phyloP scores from a whole-genome alignment of 257 asterid species.

The Galeopsis tetrahit region DNA sequence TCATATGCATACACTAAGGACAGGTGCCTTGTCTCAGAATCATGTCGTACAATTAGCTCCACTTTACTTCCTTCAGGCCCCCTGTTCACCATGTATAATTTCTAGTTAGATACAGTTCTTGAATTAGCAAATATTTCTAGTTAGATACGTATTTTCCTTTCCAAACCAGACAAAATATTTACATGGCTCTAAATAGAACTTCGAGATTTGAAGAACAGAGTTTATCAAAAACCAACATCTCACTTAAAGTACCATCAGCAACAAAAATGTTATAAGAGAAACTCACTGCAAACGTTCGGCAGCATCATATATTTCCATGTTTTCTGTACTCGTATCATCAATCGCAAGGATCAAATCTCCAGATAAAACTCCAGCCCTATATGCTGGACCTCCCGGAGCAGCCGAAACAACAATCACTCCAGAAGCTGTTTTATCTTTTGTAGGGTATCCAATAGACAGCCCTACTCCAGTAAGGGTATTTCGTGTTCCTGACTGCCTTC shows the following conservation, averaged over 20 bases:
- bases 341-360: slow-evolving; percentile 89
- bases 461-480: slow-evolving; percentile 93
- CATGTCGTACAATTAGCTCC: slow-evolving; percentile 68
- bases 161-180: slow-evolving; percentile 7
- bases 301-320: slow-evolving; percentile 91
- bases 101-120: slow-evolving; percentile 35
- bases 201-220: not conserved
- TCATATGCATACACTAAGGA: slow-evolving; percentile 60
- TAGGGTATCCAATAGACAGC: slow-evolving; percentile 86
- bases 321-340: slow-evolving; percentile 74
- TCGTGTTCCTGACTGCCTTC: slow-evolving; percentile 99
- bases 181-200: slow-evolving; percentile 5
- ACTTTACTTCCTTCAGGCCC: slow-evolving; percentile 96
- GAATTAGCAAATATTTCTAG: slow-evolving; percentile 27
- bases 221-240: not conserved
- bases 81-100: slow-evolving; percentile 55
- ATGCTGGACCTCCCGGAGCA: slow-evolving; percentile 97
- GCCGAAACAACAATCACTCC: slow-evolving; percentile 90
- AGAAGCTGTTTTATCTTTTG: slow-evolving; percentile 61
- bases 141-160: slow-evolving; percentile 21
- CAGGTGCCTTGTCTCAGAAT: slow-evolving; percentile 67
- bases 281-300: slow-evolving; percentile 94
- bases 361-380: slow-evolving; percentile 78
- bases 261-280: slow-evolving; percentile 27
- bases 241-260: slow-evolving; percentile 19